A percentile compares a stretch with the other conserved stretches of the same genome.
Conservation (phyloP, 1,139 yeast genomes). For the Yamadazyma sp. region DNA sequence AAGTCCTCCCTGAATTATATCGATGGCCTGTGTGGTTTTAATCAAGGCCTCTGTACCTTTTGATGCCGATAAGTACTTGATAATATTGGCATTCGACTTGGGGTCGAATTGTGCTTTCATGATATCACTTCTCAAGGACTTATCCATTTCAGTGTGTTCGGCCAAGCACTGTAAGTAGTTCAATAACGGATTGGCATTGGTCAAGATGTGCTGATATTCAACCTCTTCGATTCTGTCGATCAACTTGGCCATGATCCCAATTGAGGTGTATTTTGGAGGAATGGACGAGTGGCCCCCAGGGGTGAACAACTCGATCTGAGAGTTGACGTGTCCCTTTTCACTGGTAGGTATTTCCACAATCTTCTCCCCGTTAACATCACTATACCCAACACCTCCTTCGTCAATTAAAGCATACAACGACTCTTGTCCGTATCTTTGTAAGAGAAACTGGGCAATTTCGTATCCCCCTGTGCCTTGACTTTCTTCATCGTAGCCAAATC, state of each 20-base stretch:
- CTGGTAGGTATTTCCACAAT: conserved; percentile 56
- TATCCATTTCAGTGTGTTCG: conserved; percentile 35
- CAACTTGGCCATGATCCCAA: conserved; percentile 45
- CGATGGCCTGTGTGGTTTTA: conserved; percentile 69
- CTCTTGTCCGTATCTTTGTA: conserved; percentile 36
- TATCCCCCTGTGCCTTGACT: conserved; percentile 40
- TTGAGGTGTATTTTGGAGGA: conserved; percentile 49
- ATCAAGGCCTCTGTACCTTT: conserved; percentile 41
- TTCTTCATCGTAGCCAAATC: conserved; percentile 54
- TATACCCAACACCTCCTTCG: conserved; percentile 41
- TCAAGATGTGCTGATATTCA: conserved; percentile 34
- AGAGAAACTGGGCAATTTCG: conserved; percentile 31
- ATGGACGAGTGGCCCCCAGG: conserved; percentile 53
- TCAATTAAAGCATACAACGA: conserved; percentile 45
- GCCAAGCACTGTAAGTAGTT: conserved; percentile 45
- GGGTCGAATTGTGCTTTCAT: conserved; percentile 41
- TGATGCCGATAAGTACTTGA: conserved; percentile 29
- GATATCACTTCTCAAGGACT: conserved; percentile 31
- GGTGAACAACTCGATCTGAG: conserved; percentile 38
- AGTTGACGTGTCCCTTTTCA: conserved; percentile 48
- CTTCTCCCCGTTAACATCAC: conserved; percentile 41
- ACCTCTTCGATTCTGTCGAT: conserved; percentile 36
- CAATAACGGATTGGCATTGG: conserved; percentile 43
- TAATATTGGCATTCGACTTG: conserved; percentile 40
- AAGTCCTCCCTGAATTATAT: conserved; percentile 65